Conservation (phyloP, 2,329 filamentous ascomycete species). For the Graphium sp. region DNA sequence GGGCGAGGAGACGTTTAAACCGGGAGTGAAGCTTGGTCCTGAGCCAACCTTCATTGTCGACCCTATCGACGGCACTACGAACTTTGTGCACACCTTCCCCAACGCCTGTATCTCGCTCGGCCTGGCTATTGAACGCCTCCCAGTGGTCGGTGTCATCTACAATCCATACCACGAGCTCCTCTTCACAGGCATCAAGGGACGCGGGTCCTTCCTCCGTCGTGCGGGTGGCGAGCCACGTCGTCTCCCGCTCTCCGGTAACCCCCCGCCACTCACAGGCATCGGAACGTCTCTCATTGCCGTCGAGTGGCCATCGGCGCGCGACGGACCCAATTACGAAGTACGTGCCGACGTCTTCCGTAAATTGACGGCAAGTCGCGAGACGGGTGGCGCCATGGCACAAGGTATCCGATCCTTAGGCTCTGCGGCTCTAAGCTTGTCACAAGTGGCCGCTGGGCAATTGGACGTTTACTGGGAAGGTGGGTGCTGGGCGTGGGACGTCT, state of each 20-base stretch:
- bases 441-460: slow-evolving; percentile 52
- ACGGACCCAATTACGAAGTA: slow-evolving; percentile 53
- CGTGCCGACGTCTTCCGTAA: slow-evolving; percentile 50
- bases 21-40: slow-evolving; percentile 43
- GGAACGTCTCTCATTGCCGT: slow-evolving; percentile 47
- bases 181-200: slow-evolving; percentile 51
- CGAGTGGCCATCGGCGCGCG: slow-evolving; percentile 57
- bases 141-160: slow-evolving; percentile 60
- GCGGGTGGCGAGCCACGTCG: slow-evolving; percentile 17
- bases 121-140: slow-evolving; percentile 42
- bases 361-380: slow-evolving; percentile 38
- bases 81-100: slow-evolving; percentile 65
- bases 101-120: slow-evolving; percentile 64
- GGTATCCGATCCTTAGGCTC: slow-evolving; percentile 53
- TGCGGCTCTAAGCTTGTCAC: slow-evolving; percentile 60
- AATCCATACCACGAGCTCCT: slow-evolving; percentile 59
- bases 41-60: slow-evolving; percentile 67
- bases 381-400: slow-evolving; percentile 62
- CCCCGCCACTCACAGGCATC: slow-evolving; percentile 42
- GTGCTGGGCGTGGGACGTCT: slow-evolving; percentile 76
- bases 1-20: slow-evolving; percentile 62
- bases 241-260: slow-evolving; percentile 24
- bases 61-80: slow-evolving; percentile 69
- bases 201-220: slow-evolving; percentile 44
- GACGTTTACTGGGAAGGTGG: slow-evolving; percentile 74